Evolutionary conservation across 345 rosid species (phyloP), one percentile per base, ranked within the genome.

Genomic region (Populus simonii): DNA sequence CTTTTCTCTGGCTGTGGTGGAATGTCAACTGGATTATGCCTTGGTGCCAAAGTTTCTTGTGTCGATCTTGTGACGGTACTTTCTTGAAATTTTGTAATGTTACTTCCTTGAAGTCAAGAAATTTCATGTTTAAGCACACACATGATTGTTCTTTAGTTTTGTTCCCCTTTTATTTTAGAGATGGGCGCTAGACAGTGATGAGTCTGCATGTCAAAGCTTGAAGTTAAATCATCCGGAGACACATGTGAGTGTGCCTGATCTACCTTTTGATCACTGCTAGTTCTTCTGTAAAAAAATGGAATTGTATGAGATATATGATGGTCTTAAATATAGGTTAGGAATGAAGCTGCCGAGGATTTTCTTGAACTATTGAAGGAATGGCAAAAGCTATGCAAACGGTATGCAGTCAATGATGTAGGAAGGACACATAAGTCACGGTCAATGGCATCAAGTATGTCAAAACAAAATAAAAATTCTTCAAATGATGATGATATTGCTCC

Each of bases 1-100:
- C 90, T 93, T 70, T 95, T 89, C 86, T 87, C 93, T 81, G 99
- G 99, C 41, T 93, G 99, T 86, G 98, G 99, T 81, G 99, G 99
- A 87, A 93, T 95, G 99, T 93, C 99, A 49, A 93, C 93, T 71
- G 98, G 99, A 74, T 83, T 95, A 75, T 83, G 88, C 84, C 93
- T 95, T n/a, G 99, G 99, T 72, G 91, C 94, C 85, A 92, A 89
- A 87, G 81, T 87, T 76, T 89, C 92, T 76, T 76, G 85, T 78
- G 72, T 87, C 85, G 80, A 88, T 89, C 88, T 95, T 75, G 88
- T 92, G 77, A 89, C 90, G 93, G 98, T 95, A 94, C 74, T 78
- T 76, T 76, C 75, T 76, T 79, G 78, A 68, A 75, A 86, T 80
- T 20, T 65, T 36, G 29, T 29, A 57, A 73, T 74, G 73, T 51